Evolutionary conservation across 2,329 filamentous ascomycete species (phyloP).

Genomic region (Emericellopsis cladophorae): DNA sequence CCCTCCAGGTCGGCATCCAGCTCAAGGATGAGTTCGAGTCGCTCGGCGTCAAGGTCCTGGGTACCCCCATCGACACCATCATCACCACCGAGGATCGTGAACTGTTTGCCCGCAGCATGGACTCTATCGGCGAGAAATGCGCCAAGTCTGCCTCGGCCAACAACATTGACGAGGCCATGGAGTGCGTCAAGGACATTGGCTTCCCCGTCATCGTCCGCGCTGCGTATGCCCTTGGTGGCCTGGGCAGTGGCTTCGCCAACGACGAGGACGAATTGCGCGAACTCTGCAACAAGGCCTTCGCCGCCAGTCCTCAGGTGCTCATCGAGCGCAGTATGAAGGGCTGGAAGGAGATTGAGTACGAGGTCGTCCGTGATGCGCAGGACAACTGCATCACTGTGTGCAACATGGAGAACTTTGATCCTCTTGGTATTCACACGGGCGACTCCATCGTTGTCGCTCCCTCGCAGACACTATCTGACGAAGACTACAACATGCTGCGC

Average conservation of each 20-base stretch:
- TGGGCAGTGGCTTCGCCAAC: conserved; percentile 91
- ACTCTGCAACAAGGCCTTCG: conserved; percentile 89
- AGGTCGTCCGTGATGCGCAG: conserved; percentile 87
- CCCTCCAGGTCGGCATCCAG: conserved; percentile 91
- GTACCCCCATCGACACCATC: conserved; percentile 94
- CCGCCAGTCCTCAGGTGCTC: conserved; percentile 87
- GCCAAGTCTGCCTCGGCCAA: conserved; percentile 92
- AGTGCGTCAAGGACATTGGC: conserved; percentile 80
- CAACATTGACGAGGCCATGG: conserved; percentile 76
- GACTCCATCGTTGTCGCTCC: conserved; percentile 97
- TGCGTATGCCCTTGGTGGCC: conserved; percentile 86
- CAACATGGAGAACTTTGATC: conserved; percentile 99
- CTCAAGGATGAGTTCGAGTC: conserved; percentile 93
- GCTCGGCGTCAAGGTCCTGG: conserved; percentile 86
- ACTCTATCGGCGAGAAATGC: conserved; percentile 94
- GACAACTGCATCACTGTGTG: conserved; percentile 99
- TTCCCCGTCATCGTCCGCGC: conserved; percentile 96
- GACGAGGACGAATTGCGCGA: conserved; percentile 72
- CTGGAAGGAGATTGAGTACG: conserved; percentile 99
- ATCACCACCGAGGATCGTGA: conserved; percentile 98
- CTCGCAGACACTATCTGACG: conserved; percentile 90
- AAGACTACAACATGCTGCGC: conserved; percentile 98
- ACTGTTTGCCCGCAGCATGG: conserved; percentile 95
- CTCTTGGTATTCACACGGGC: conserved; percentile 92
- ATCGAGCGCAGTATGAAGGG: conserved; percentile 99